Evolutionary conservation across 805 yeast genomes (phyloP), one percentile per base, ranked within the genome.

Genomic region (Yamadazyma philogaea): DNA sequence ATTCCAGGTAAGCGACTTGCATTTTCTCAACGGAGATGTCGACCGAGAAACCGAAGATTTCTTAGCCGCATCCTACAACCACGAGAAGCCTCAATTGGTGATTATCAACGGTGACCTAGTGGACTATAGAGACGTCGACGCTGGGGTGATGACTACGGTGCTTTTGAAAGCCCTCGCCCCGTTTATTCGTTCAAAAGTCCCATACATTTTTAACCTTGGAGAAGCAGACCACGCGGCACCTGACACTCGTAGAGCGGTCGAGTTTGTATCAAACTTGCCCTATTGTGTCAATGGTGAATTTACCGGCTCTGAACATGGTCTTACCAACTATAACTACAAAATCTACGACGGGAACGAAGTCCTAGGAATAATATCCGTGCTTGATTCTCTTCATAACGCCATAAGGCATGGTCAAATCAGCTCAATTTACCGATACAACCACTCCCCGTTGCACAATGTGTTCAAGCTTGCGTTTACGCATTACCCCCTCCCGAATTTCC

Each of bases 31-130:
- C 17, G 40, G 49, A 21, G 10, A 39, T 20, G 56, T 65, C 40
- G 56, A 60, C 35, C 52, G 56, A 15, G 51, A 51, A 33, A 66
- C 74, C 1, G 45, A 63, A 31, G 46, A 55, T 18, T 69, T 69
- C 46, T 43, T 70, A 8, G 50, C 53, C 16, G 31, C 49, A 4
- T 47, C 66, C 2, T 46, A 67, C 15, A 42, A 42, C 1, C 40
- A 42, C 6, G 74, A 69, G 45, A 47, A 42, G 3, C 65, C 70
- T 10, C 61, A 67, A 40, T 51, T 62, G 39, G 56, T 70, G 8
- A 57, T 70, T n/a, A 57, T 70, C 41, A 64, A 68, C 8, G 75
- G 75, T 2, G 75, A 70, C 47, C 49, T 67, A 43, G 52, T 68
- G 35, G 72, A 70, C 42, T 43, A 55, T 30, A 11, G 37, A 24